phyloP scores from a whole-genome alignment of 495 filamentous ascomycete genomes.

The Thermochaetoides thermophila region DNA sequence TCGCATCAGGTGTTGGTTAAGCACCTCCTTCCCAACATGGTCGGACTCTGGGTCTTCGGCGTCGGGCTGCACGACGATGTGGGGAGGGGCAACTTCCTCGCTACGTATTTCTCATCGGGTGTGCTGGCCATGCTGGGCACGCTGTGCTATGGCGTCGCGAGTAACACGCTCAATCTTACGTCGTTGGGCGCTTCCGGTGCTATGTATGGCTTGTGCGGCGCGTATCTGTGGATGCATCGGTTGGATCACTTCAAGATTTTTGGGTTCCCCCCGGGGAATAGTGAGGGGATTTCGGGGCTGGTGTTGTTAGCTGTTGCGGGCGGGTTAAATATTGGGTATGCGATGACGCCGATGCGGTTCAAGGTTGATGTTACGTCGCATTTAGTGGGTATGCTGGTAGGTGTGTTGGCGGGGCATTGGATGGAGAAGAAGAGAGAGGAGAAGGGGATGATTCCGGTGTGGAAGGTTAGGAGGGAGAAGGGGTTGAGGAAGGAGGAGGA shows the following conservation, averaged over 20 bases:
- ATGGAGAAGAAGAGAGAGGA: constrained; percentile 15
- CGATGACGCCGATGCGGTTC: constrained; percentile 18
- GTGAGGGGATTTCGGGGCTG: constrained; percentile 35
- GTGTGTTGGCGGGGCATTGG: constrained; percentile 26
- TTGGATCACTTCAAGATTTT: constrained; percentile 36
- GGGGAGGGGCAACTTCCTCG: constrained; percentile 71
- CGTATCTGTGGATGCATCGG: constrained; percentile 53
- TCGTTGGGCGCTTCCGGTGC: constrained; percentile 62
- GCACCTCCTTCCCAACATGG: constrained; percentile 67
- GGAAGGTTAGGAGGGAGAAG: background rate
- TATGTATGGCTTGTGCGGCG: constrained; percentile 49
- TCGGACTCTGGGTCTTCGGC: constrained; percentile 36
- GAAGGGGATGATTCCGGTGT: too few relatives aligned
- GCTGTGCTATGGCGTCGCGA: constrained; percentile 43
- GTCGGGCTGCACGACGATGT: constrained; percentile 64
- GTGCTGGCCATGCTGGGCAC: constrained; percentile 49
- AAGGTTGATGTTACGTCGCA: constrained; percentile 58
- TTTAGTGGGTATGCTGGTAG: constrained; percentile 47
- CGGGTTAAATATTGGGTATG: constrained; percentile 30
- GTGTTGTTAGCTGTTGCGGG: constrained; percentile 32
- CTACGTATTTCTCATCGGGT: constrained; percentile 57
- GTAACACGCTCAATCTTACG: constrained; percentile 17
- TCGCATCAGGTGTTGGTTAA: constrained; percentile 50
- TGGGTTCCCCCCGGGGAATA: constrained; percentile 34
- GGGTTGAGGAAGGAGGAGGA: too few relatives aligned